Conservation (phyloP, 2,329 filamentous ascomycete species). For the Xylariaceae sp. region DNA sequence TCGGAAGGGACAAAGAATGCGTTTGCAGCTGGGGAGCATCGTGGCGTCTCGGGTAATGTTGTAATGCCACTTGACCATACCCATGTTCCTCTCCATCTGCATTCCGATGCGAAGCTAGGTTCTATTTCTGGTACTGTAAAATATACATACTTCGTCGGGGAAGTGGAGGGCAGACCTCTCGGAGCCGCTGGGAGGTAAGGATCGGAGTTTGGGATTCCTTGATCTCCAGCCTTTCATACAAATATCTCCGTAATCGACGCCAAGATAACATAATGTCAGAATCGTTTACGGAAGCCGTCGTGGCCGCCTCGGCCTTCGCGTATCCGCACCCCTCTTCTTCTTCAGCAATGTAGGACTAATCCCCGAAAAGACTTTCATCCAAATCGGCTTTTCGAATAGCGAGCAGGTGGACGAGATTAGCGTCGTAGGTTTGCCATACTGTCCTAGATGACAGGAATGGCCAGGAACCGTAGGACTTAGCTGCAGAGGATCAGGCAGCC, state of each 20-base stretch:
- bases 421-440: too few relatives aligned
- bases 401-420: background rate
- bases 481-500: too few relatives aligned
- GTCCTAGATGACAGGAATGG: background rate
- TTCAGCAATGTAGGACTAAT: constrained; percentile 5
- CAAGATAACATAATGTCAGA: constrained; percentile 4
- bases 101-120: too few relatives aligned
- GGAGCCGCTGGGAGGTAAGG: too few relatives aligned
- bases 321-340: constrained; percentile 1
- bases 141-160: too few relatives aligned
- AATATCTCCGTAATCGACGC: constrained; percentile 14
- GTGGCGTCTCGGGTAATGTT: too few relatives aligned
- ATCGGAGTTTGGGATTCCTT: constrained; percentile 1
- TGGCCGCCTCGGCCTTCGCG: background rate
- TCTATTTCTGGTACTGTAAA: too few relatives aligned
- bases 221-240: constrained; percentile 7
- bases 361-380: constrained; percentile 1
- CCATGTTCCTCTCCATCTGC: too few relatives aligned
- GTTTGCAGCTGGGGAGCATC: too few relatives aligned
- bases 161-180: too few relatives aligned
- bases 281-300: constrained; percentile 1
- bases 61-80: too few relatives aligned
- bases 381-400: background rate
- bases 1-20: background rate
- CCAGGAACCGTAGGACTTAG: background rate